These are phyloP conservation scores for Pleurotus pulmonarius DNA, from an alignment of 768 basidiomycete genomes.

Conservation along the genomic window DNA sequence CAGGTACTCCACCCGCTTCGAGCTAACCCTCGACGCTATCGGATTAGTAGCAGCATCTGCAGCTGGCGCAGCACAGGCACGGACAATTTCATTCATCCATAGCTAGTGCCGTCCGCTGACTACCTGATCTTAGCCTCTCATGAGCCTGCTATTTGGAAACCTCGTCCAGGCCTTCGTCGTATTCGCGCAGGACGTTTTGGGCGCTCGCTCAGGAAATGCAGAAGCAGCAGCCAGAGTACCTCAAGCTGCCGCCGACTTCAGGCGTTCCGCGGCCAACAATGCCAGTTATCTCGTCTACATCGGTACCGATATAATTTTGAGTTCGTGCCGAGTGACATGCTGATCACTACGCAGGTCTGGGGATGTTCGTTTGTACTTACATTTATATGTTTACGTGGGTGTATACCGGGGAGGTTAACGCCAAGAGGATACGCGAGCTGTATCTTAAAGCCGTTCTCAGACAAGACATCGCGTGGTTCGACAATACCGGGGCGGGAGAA, in stretches of 20 bases:
- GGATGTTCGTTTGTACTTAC: conserved; percentile 72
- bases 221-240: conserved; percentile 25
- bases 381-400: conserved; percentile 68
- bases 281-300: conserved; percentile 66
- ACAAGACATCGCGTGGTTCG: conserved; percentile 88
- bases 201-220: conserved; percentile 21
- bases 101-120: too few relatives aligned
- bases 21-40: conserved; percentile 62
- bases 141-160: conserved; percentile 83
- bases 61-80: conserved; percentile 79
- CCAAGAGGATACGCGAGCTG: conserved; percentile 78
- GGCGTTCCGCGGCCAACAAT: conserved; percentile 45
- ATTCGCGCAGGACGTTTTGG: conserved; percentile 36
- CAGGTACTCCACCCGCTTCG: conserved; percentile 73
- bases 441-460: conserved; percentile 80
- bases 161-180: conserved; percentile 71
- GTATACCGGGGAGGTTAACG: conserved; percentile 75
- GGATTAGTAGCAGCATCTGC: conserved; percentile 72
- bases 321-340: too few relatives aligned
- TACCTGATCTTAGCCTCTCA: conserved; percentile 52
- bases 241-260: conserved; percentile 44
- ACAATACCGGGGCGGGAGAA: conserved; percentile 91
- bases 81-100: too few relatives aligned
- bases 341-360: conserved; percentile 49
- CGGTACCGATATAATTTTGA: conserved; percentile 37